Evolutionary conservation across 2,329 filamentous ascomycete species (phyloP).

Genomic region (Thelonectria rubi): DNA sequence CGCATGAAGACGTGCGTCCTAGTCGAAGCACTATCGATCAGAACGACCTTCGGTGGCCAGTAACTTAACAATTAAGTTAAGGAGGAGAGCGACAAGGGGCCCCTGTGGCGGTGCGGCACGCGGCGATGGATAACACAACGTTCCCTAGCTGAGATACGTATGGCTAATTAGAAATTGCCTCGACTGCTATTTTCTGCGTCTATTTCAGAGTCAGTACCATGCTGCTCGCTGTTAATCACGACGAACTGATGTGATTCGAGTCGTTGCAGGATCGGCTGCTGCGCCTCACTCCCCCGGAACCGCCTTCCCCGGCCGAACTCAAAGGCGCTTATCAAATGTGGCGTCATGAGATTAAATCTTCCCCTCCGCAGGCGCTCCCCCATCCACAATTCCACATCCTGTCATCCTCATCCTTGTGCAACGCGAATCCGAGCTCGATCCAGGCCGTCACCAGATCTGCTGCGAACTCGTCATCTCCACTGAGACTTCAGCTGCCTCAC

Average conservation of each 20-base stretch:
- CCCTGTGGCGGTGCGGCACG: slow-evolving; percentile 3
- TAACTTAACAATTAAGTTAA: not conserved
- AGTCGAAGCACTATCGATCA: slow-evolving; percentile 12
- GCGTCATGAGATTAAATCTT: slow-evolving; percentile 34
- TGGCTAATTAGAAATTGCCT: slow-evolving; percentile 1
- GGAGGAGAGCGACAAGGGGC: not conserved
- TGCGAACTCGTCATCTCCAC: slow-evolving; percentile 34
- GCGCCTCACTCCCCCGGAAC: slow-evolving; percentile 32
- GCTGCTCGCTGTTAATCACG: not conserved
- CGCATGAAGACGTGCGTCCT: slow-evolving; percentile 20
- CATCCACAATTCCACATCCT: slow-evolving; percentile 14
- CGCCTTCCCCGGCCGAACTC: slow-evolving; percentile 6
- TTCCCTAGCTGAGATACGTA: slow-evolving; percentile 1
- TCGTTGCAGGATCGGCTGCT: slow-evolving; percentile 21
- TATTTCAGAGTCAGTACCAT: slow-evolving; percentile 9
- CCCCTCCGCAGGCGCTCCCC: slow-evolving; percentile 30
- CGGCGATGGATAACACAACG: slow-evolving; percentile 9
- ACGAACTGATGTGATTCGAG: slow-evolving; percentile 3
- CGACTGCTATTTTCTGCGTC: slow-evolving; percentile 2
- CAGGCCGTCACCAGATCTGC: slow-evolving; percentile 23
- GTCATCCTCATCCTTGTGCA: slow-evolving; percentile 32
- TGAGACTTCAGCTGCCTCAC: slow-evolving; percentile 24
- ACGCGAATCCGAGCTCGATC: slow-evolving; percentile 24
- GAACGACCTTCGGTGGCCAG: not conserved
- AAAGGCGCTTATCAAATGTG: slow-evolving; percentile 36